Base-by-base conservation (phyloP, 2,329 filamentous ascomycete species). In the Sporothrix globosa region DNA sequence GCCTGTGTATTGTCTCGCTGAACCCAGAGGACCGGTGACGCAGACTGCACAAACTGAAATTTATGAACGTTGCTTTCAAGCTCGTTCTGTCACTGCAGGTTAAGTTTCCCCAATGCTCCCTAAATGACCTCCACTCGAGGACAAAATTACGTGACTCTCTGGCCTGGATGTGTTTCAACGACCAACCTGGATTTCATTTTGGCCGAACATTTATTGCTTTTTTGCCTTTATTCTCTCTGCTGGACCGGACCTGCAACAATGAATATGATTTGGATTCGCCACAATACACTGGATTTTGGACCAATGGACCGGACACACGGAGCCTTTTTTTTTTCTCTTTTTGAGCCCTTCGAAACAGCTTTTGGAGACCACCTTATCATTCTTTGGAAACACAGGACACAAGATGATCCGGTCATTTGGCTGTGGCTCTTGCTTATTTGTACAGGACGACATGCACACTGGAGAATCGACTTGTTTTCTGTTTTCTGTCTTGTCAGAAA, bases 351-450 rank as follows among this genome's bases (percentile, higher is more conserved):
- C 41, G 46, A 10, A 21, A 14, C 63, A 53, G 63, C 27, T 53
- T n/a, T 52, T 67, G 65, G 50, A 67, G 46, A 39, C 63, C 63
- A 44, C 27, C 58, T 2, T 2, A 60, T 67, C 60, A 58, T 52
- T 70, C 63, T 67, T 70, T 70, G 69, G 69, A 67, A 67, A 61
- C 53, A 70, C 69, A 70, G 69, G 69, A 70, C 69, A 70, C 61
- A 70, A 67, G 63, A 61, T 70, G 69, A 70, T 50, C 41, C 27
- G 24, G 69, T 67, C 39, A 34, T 5, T 46, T 41, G 21, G 68
- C 60, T 66, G 60, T 21, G 46, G 50, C 56, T 61, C 44, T 4
- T 41, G 9, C 30, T 24, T 27, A 54, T 39, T 44, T 14, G 58
- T 41, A 61, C 58, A 61, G 41, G 52, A 70, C 52, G 52, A 67